Percentiles rank a stretch among this genome's conserved stretches.
phyloP scores from a whole-genome alignment of 305 asterid genomes.

The Stenogyne calaminthoides region DNA sequence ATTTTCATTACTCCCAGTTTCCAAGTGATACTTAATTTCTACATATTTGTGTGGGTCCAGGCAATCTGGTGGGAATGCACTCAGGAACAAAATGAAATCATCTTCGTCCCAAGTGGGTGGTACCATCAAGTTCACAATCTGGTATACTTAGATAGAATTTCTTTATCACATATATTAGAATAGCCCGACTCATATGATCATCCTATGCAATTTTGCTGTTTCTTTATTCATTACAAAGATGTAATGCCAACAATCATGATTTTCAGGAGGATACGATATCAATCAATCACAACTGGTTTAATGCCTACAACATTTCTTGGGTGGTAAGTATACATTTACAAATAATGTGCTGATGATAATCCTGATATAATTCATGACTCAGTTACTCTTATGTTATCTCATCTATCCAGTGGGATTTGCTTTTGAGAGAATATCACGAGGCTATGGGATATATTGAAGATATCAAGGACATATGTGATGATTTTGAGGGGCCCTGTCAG shows the following conservation, averaged over 20 bases:
- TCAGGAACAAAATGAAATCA: constrained; percentile 80
- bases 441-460: constrained; percentile 86
- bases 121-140: constrained; percentile 96
- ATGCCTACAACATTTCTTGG: constrained; percentile 74
- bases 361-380: constrained; percentile 18
- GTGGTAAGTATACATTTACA: constrained; percentile 61
- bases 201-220: background rate
- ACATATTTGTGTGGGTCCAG: constrained; percentile 38
- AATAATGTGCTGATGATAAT: constrained; percentile 13
- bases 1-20: constrained; percentile 2
- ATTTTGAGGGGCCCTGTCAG: constrained; percentile 95
- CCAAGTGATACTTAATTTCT: background rate
- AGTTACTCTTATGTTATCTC: constrained; percentile 16
- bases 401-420: constrained; percentile 82
- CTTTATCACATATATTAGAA: background rate
- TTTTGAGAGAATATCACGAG: constrained; percentile 79
- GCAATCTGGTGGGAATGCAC: constrained; percentile 90
- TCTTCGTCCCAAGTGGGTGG: constrained; percentile 99
- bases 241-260: constrained; percentile 25
- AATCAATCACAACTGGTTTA: constrained; percentile 98
- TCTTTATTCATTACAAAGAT: background rate
- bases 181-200: background rate
- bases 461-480: constrained; percentile 81
- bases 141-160: constrained; percentile 44
- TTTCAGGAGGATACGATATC: constrained; percentile 94